Evolutionary conservation across 2,329 filamentous ascomycete genomes (phyloP), one percentile per base, ranked within the genome.

Genomic region (Fusarium humuli): DNA sequence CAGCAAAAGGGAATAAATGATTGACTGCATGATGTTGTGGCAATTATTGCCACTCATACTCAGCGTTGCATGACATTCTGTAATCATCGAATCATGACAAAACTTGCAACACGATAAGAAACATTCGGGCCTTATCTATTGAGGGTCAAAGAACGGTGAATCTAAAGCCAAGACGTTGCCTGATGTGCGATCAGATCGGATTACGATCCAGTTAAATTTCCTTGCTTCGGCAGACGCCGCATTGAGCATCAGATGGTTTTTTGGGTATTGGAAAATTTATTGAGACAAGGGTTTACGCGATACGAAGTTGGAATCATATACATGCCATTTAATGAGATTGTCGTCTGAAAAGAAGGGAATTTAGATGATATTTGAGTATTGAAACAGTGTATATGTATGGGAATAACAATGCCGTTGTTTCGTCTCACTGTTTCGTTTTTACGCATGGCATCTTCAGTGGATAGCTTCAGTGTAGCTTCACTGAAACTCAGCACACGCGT

Each of bases 221-320:
- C 57, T 41, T 62, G 57, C 12, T 32, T 25, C n/a, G 46, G 46
- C 32, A 47, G 54, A 18, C 23, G 45, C 30, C 29, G 32, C 25
- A n/a, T n/a, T n/a, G n/a, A 41, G 37, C 20, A 54, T 70, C 67
- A 64, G 67, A 64, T 49, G 67, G 57, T 64, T 68, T 67, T 37
- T 18, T 27, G 22, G 22, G 22, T 22, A 22, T 22, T 22, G 22
- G 25, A 44, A 55, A 46, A 67, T 45, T 30, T 42, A 40, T 23
- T 30, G 30, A 46, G 49, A 23, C 22, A 44, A 70, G n/a, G 45
- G 54, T 14, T 20, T 18, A 27, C 14, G 42, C 37, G 20, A 13
- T 29, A 34, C 29, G 16, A 34, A n/a, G 9, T 4, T 9, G n/a
- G 23, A 22, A 42, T 8, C 16, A 25, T 42, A 1, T 22, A 30